Evolutionary conservation across 2,329 filamentous ascomycete species (phyloP).

Genomic region (Gaeumannomyces tritici): DNA sequence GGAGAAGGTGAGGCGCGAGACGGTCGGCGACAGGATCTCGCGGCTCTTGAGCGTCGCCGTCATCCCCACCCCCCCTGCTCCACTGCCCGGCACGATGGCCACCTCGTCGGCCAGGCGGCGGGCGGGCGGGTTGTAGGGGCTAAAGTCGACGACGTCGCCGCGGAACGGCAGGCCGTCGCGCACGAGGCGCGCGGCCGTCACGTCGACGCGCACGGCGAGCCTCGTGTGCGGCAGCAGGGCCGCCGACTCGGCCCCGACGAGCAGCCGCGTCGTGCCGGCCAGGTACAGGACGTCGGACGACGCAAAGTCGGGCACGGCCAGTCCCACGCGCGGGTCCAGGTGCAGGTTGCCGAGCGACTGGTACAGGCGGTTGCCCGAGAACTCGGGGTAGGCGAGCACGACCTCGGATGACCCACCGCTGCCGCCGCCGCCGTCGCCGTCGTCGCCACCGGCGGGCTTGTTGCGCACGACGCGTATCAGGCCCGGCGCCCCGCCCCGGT

Average conservation of each 20-base stretch:
- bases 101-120: constrained; percentile 53
- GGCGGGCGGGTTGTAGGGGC: constrained; percentile 72
- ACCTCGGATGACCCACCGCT: too few species aligned
- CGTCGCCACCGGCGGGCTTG: constrained; percentile 12
- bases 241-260: constrained; percentile 54
- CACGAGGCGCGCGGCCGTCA: constrained; percentile 54
- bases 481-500: constrained; percentile 64
- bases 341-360: constrained; percentile 74
- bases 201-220: constrained; percentile 59
- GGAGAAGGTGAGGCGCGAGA: constrained; percentile 52
- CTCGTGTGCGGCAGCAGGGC: constrained; percentile 58
- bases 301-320: constrained; percentile 65
- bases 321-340: constrained; percentile 54
- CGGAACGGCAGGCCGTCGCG: constrained; percentile 58
- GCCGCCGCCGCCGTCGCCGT: too few species aligned
- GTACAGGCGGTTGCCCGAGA: constrained; percentile 75
- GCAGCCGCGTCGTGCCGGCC: constrained; percentile 58
- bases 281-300: constrained; percentile 65
- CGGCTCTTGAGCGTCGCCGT: constrained; percentile 49
- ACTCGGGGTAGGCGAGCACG: constrained; percentile 69
- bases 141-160: constrained; percentile 46
- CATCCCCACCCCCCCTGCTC: constrained; percentile 12
- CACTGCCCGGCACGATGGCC: not conserved
- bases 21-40: constrained; percentile 51
- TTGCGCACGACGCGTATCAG: constrained; percentile 63